phyloP scores from a whole-genome alignment of 2,329 filamentous ascomycete genomes.

The Furcasterigmium sp. region DNA sequence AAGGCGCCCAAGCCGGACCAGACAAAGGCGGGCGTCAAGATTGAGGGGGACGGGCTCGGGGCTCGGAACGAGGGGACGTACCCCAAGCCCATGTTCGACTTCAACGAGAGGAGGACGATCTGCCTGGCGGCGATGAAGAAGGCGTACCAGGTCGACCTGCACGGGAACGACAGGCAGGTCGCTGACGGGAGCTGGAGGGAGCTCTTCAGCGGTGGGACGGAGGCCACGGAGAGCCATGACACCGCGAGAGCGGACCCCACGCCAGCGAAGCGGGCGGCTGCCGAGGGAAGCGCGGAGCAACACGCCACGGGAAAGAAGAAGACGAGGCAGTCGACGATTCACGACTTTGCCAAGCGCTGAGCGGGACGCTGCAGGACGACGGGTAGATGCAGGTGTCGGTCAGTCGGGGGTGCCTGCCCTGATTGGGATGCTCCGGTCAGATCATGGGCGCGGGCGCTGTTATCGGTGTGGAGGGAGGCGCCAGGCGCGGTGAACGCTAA shows the following conservation, averaged over 20 bases:
- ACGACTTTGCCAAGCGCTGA: neutral
- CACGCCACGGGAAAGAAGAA: slow-evolving; percentile 6
- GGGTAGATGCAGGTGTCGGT: too few species aligned
- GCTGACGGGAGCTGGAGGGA: slow-evolving; percentile 53
- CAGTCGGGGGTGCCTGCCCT: too few species aligned
- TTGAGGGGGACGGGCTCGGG: slow-evolving; percentile 48
- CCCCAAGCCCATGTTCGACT: slow-evolving; percentile 76
- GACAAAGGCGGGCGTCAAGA: slow-evolving; percentile 59
- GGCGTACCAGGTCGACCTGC: slow-evolving; percentile 60
- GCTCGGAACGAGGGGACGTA: slow-evolving; percentile 47
- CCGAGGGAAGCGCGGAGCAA: slow-evolving; percentile 11
- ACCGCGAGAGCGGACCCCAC: slow-evolving; percentile 19
- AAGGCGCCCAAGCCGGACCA: slow-evolving; percentile 65
- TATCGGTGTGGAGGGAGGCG: too few species aligned
- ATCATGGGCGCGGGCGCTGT: too few species aligned
- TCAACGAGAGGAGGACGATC: slow-evolving; percentile 51
- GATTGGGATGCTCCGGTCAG: too few species aligned
- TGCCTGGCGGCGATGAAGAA: slow-evolving; percentile 67
- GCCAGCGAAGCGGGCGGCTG: slow-evolving; percentile 9
- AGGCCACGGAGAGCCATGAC: slow-evolving; percentile 36
- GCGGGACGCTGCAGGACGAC: too few species aligned
- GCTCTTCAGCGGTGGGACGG: slow-evolving; percentile 33
- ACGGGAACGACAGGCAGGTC: slow-evolving; percentile 58
- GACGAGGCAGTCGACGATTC: slow-evolving; percentile 1
- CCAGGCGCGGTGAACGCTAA: too few species aligned